Evolutionary conservation across 2,329 filamentous ascomycete genomes (phyloP).

Genomic region (Monosporascus cannonballus): DNA sequence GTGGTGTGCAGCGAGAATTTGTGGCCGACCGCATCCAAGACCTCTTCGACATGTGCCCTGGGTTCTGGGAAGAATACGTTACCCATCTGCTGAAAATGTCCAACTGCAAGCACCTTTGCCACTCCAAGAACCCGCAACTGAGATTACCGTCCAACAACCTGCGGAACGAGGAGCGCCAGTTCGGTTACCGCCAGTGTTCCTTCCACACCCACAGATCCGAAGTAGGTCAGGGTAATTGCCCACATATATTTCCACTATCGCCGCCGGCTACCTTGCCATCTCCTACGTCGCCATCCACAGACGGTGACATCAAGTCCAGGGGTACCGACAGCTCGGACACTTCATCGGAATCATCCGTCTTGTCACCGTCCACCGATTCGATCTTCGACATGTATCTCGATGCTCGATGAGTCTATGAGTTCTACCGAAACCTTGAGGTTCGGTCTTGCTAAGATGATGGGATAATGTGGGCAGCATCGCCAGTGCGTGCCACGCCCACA

Average conservation of each 20-base stretch:
- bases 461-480: no score
- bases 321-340: constrained; percentile 21
- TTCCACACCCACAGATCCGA: constrained; percentile 52
- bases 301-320: constrained; percentile 17
- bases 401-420: constrained; percentile 2
- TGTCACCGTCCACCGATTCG: constrained; percentile 14
- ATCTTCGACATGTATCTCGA: constrained; percentile 14
- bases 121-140: constrained; percentile 56
- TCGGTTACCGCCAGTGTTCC: constrained; percentile 56
- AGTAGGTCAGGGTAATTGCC: constrained; percentile 49
- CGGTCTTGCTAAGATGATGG: no score
- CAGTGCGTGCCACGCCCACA: no score
- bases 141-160: constrained; percentile 50
- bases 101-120: constrained; percentile 42
- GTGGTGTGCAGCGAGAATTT: constrained; percentile 24
- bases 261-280: constrained; percentile 15
- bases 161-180: constrained; percentile 49
- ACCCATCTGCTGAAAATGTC: constrained; percentile 48
- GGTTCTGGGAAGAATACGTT: constrained; percentile 44
- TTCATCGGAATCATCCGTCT: constrained; percentile 10
- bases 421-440: no score
- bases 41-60: constrained; percentile 38
- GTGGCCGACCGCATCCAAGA: constrained; percentile 32
- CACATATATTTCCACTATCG: constrained; percentile 27
- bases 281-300: constrained; percentile 17